phyloP scores from a whole-genome alignment of 495 filamentous ascomycete species.

The Tetracladium setigerum region DNA sequence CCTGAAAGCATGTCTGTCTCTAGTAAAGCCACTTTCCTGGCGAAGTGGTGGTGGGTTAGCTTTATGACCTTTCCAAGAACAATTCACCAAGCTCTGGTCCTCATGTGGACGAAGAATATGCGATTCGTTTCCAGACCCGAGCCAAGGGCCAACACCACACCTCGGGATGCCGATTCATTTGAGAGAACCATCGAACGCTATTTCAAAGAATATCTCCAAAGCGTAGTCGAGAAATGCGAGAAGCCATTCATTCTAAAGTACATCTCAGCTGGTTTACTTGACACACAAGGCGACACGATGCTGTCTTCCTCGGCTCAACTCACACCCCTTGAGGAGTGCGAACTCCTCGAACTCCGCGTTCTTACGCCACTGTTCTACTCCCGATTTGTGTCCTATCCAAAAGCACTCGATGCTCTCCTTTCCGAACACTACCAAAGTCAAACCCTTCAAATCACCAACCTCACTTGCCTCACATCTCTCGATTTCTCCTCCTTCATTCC shows the following conservation, averaged over 20 bases:
- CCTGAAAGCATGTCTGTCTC: conserved; percentile 32
- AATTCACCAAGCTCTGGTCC: conserved; percentile 42
- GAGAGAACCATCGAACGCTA: conserved; percentile 41
- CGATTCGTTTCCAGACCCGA: conserved; percentile 53
- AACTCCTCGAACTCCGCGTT: conserved; percentile 40
- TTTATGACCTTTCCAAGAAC: conserved; percentile 57
- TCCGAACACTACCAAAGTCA: conserved; percentile 40
- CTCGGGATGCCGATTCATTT: conserved; percentile 32
- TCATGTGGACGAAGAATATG: conserved; percentile 45
- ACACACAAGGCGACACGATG: conserved; percentile 25
- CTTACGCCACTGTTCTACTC: conserved; percentile 55
- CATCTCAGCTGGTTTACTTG: conserved; percentile 35
- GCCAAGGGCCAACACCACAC: conserved; percentile 42
- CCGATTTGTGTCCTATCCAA: conserved; percentile 43
- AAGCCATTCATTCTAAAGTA: conserved; percentile 40
- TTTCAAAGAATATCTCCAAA: conserved; percentile 43
- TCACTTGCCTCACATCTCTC: conserved; percentile 34
- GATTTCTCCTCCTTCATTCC: conserved; percentile 2
- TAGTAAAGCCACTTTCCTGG: conserved; percentile 39
- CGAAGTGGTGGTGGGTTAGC: conserved; percentile 54
- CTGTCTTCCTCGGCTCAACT: conserved; percentile 22
- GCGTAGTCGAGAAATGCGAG: conserved; percentile 34
- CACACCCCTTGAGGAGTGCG: neutral
- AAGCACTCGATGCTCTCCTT: conserved; percentile 43
- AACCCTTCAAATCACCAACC: conserved; percentile 43